Conservation (phyloP, 140 eudicot genomes). For the Erigeron philadelphicus region DNA sequence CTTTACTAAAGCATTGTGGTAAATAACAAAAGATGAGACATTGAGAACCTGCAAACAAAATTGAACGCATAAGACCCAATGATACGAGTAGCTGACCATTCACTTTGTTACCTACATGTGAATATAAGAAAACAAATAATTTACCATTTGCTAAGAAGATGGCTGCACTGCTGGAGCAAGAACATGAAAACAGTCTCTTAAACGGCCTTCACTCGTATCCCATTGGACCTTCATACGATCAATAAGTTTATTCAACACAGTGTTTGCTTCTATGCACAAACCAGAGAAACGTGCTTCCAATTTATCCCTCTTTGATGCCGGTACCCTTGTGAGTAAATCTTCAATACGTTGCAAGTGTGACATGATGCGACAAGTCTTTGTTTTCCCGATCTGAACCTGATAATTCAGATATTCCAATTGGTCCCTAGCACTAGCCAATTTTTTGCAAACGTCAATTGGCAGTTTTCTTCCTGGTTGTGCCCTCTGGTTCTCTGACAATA, state of each 20-base stretch:
- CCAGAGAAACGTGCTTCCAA: neutral
- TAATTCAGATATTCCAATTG: neutral
- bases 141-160: neutral
- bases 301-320: constrained; percentile 1
- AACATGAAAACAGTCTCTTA: neutral
- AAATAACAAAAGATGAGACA: no score
- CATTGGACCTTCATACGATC: neutral
- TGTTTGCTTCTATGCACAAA: neutral
- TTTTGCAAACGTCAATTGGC: no score
- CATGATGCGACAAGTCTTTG: neutral
- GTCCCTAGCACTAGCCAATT: neutral
- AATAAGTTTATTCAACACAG: neutral
- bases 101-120: no score
- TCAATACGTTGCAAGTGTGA: neutral
- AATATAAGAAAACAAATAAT: no score
- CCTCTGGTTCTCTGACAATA: neutral
- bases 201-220: neutral
- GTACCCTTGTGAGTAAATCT: neutral
- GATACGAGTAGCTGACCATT: no score
- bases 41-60: no score
- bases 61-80: no score
- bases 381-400: neutral
- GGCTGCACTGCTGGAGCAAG: neutral
- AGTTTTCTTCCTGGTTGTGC: no score
- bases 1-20: no score